Evolutionary conservation across 2,329 filamentous ascomycete genomes (phyloP), one percentile per base, ranked within the genome.

Genomic region (Magnaporthiopsis incrustans): DNA sequence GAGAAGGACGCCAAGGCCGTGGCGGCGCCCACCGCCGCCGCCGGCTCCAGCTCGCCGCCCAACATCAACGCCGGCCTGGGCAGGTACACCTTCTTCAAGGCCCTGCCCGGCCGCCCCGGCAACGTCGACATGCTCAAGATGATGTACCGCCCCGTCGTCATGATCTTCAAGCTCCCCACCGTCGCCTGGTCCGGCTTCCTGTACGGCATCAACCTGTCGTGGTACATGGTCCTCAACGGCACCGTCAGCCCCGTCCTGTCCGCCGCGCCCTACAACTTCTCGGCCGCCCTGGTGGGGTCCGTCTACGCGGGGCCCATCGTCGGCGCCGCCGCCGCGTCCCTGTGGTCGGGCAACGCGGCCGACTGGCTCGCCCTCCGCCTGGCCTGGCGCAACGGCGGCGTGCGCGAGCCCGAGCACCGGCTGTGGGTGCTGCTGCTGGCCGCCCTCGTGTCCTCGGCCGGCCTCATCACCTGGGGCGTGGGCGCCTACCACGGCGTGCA

Each of bases 401-500:
- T 77, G n/a, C 67, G 69, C 33, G 71, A 73, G 67, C 69, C 72
- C 26, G 71, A 74, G 67, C 69, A 72, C 44, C 68, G 72, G 15
- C 69, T 73, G 57, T 74, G 76, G 53, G 65, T 79, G 38, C 70
- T 78, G 8, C 67, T 75, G 56, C 71, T 81, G 22, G 77, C 78
- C 1, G 69, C 76, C 1, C 33, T 80, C 0, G 70, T 79, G 64
- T 78, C 77, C 1, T 75, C 74, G 1, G 74, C 75, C 3, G 77
- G 77, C 1, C 71, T 82, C 25, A 75, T 82, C 61, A 67, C 80
- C 4, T 82, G 79, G 79, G 81, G 81, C 44, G 78, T 82, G 0
- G 80, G 80, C 5, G 77, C 78, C 3, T 74, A 75, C 58, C 69
- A 77, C 63, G 61, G 69, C 4, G 68, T 79, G 6, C 77, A 79